phyloP scores from a whole-genome alignment of 2,329 filamentous ascomycete genomes.

The Nemania sp. region DNA sequence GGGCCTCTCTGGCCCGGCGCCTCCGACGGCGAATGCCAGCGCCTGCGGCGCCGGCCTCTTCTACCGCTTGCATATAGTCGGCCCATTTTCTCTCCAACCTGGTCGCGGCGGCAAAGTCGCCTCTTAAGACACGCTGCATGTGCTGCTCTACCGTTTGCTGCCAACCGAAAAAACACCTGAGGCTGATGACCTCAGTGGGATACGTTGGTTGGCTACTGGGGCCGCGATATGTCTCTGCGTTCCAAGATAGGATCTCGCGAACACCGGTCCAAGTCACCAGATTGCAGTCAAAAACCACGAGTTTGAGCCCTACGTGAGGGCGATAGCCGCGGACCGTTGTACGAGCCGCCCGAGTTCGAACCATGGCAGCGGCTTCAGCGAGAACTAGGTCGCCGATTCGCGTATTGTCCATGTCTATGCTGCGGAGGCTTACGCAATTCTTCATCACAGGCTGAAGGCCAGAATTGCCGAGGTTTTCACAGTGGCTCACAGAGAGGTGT shows the following conservation, averaged over 20 bases:
- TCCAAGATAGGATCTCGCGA: constrained; percentile 82
- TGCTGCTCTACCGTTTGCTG: constrained; percentile 96
- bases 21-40: constrained; percentile 70
- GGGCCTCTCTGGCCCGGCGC: constrained; percentile 79
- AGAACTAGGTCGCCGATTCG: constrained; percentile 85
- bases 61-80: constrained; percentile 89
- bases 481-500: constrained; percentile 88
- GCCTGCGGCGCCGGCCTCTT: constrained; percentile 76
- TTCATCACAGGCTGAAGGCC: constrained; percentile 86
- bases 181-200: constrained; percentile 76
- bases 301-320: constrained; percentile 67
- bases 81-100: constrained; percentile 91
- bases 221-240: constrained; percentile 71
- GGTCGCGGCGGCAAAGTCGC: constrained; percentile 73
- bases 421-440: constrained; percentile 69
- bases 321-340: constrained; percentile 45
- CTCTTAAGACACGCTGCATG: constrained; percentile 79
- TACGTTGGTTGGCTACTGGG: constrained; percentile 54
- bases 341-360: constrained; percentile 64
- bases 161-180: constrained; percentile 95
- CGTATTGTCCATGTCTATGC: constrained; percentile 90
- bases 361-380: constrained; percentile 80
- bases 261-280: constrained; percentile 93
- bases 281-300: constrained; percentile 89
- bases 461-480: constrained; percentile 79